A percentile compares a stretch with the other conserved stretches of the same genome.
Conservation (phyloP, 179 eudicot genomes). For the Nepenthes alata region DNA sequence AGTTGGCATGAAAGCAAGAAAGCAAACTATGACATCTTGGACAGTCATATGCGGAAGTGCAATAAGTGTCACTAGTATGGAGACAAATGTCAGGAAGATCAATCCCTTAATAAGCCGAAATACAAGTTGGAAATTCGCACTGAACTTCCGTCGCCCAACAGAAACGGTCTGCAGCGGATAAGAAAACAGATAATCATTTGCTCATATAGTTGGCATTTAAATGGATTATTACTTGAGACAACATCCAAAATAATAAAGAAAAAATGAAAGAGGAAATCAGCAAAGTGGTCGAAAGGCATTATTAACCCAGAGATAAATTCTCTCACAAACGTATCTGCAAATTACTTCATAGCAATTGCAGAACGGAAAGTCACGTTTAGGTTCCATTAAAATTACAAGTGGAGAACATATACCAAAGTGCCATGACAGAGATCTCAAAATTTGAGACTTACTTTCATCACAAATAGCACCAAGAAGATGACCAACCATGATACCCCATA, state of each 20-base stretch:
- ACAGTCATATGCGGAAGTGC: conserved; percentile 65
- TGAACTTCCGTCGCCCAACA: conserved; percentile 75
- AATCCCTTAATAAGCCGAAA: conserved; percentile 83
- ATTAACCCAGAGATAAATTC: neutral
- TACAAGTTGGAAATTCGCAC: conserved; percentile 85
- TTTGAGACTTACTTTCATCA: conserved; percentile 56
- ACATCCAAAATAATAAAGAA: neutral
- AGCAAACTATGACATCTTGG: conserved; percentile 69
- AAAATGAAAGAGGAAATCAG: neutral
- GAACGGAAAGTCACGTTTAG: neutral
- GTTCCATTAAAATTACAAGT: neutral
- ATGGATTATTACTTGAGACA: no score
- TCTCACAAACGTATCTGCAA: neutral
- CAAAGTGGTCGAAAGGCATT: neutral
- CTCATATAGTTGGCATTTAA: neutral
- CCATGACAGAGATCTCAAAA: neutral
- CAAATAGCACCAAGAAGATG: conserved; percentile 52
- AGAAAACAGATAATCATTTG: neutral
- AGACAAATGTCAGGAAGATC: conserved; percentile 69
- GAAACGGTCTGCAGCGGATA: conserved; percentile 47
- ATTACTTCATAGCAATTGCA: neutral
- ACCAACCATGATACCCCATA: conserved; percentile 95
- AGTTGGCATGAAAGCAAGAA: conserved; percentile 97
- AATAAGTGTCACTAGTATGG: conserved; percentile 51
- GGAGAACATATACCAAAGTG: neutral